Conservation (phyloP, 2,329 filamentous ascomycete species). For the Epicoccum nigrum region DNA sequence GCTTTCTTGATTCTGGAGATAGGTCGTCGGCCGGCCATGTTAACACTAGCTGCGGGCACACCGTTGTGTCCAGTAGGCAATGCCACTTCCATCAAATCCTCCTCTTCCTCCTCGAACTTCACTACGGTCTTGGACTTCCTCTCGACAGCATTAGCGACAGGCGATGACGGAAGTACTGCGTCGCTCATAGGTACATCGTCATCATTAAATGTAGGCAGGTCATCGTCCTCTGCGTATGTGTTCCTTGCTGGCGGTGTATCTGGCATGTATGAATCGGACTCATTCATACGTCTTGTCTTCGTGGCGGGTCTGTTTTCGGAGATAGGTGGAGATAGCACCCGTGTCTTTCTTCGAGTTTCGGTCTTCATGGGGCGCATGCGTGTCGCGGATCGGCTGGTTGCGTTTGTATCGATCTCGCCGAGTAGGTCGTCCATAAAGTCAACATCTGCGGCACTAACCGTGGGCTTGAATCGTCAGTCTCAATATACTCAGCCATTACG, state of each 20-base stretch:
- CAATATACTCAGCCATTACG: neutral
- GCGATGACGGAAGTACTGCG: conserved; percentile 78
- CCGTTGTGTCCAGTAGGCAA: conserved; percentile 70
- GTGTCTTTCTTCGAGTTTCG: conserved; percentile 76
- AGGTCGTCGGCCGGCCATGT: conserved; percentile 80
- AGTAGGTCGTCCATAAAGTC: conserved; percentile 85
- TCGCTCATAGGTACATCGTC: conserved; percentile 87
- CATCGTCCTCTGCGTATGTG: conserved; percentile 58
- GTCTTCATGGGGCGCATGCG: conserved; percentile 72
- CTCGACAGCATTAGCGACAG: conserved; percentile 77
- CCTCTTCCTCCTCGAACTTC: conserved; percentile 71
- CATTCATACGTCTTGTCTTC: conserved; percentile 27
- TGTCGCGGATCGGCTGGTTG: conserved; percentile 59
- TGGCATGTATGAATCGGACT: conserved; percentile 53
- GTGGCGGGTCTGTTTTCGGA: conserved; percentile 49
- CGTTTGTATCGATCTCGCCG: conserved; percentile 84
- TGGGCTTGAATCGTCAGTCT: conserved; percentile 58
- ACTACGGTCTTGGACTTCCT: conserved; percentile 66
- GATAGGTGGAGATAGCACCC: conserved; percentile 78
- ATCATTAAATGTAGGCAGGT: conserved; percentile 62
- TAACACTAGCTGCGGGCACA: conserved; percentile 73
- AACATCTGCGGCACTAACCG: conserved; percentile 84
- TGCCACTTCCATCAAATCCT: conserved; percentile 84
- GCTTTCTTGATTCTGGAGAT: conserved; percentile 74
- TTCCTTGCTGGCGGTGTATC: conserved; percentile 49